Conservation (phyloP, 306 rosid species). For the Casuarina cunninghamiana region DNA sequence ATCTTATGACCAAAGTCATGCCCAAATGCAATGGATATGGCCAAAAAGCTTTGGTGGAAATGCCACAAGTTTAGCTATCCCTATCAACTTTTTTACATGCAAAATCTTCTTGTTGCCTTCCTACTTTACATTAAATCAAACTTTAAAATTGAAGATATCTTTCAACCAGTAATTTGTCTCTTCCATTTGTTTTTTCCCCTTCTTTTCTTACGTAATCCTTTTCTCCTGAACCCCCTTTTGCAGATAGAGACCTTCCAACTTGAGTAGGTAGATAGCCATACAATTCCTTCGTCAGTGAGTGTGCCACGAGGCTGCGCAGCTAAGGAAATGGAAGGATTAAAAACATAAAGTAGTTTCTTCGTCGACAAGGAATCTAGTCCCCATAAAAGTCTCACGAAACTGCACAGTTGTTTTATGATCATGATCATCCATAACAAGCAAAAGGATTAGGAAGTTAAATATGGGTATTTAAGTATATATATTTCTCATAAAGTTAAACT, state of each 20-base stretch:
- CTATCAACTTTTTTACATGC: constrained; percentile 43
- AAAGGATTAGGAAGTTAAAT: too few species aligned
- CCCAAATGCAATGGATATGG: not conserved
- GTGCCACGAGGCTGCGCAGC: constrained; percentile 15
- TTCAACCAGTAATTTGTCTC: constrained; percentile 43
- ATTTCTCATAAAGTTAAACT: too few species aligned
- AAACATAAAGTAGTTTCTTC: constrained; percentile 43
- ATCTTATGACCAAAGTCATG: not conserved
- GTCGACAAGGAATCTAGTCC: constrained; percentile 46
- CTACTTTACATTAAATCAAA: constrained; percentile 48
- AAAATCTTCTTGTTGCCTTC: constrained; percentile 58
- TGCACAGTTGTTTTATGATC: not conserved
- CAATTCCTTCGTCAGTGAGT: constrained; percentile 54
- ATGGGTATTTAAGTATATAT: too few species aligned
- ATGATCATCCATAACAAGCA: not conserved
- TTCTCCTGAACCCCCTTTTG: constrained; percentile 31
- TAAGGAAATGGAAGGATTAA: constrained; percentile 1
- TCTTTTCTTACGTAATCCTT: constrained; percentile 21
- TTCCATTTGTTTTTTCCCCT: constrained; percentile 41
- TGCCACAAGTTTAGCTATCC: constrained; percentile 53
- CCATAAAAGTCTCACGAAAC: constrained; percentile 16
- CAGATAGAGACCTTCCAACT: constrained; percentile 48
- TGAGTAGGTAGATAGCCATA: constrained; percentile 33
- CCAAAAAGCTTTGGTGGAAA: not conserved
- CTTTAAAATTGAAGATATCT: constrained; percentile 38